These are phyloP conservation scores for Dimargaris cristalligena DNA, from an alignment of 192 early-diverging fungal species.

Conservation along the genomic window DNA sequence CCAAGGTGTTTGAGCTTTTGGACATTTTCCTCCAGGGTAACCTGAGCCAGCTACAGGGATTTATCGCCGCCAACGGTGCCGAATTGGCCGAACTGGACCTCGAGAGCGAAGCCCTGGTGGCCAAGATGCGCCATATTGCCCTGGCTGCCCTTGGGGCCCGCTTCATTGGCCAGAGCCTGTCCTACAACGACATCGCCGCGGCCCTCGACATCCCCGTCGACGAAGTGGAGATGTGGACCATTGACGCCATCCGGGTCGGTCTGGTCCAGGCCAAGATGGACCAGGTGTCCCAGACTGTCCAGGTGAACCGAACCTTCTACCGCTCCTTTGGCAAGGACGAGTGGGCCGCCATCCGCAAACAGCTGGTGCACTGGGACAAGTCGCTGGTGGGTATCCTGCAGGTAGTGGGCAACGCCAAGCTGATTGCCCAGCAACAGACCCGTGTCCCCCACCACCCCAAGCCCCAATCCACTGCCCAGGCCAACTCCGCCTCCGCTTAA, in stretches of 20 bases:
- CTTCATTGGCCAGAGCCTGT: slow-evolving; percentile 45
- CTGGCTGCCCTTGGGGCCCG: slow-evolving; percentile 60
- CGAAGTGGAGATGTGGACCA: slow-evolving; percentile 91
- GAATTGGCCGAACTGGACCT: slow-evolving; percentile 36
- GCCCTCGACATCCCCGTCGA: slow-evolving; percentile 54
- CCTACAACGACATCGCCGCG: slow-evolving; percentile 54
- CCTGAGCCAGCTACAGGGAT: slow-evolving; percentile 44
- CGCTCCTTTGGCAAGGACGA: slow-evolving; percentile 65
- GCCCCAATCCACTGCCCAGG: too few relatives aligned
- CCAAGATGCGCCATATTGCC: slow-evolving; percentile 77
- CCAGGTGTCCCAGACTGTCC: slow-evolving; percentile 66
- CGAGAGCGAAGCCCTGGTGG: slow-evolving; percentile 32
- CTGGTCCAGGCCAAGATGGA: slow-evolving; percentile 90
- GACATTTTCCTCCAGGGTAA: slow-evolving; percentile 47
- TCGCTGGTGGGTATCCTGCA: slow-evolving; percentile 61
- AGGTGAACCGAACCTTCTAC: slow-evolving; percentile 69
- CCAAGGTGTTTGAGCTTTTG: slow-evolving; percentile 46
- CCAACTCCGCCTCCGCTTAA: too few relatives aligned
- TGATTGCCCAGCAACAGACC: slow-evolving; percentile 38
- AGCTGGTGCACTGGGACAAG: slow-evolving; percentile 61
- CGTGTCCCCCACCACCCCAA: too few relatives aligned
- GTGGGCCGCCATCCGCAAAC: slow-evolving; percentile 56
- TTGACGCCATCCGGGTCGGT: slow-evolving; percentile 80
- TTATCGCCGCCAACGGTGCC: slow-evolving; percentile 32
- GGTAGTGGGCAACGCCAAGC: slow-evolving; percentile 79